Base-by-base conservation (phyloP, 2,329 filamentous ascomycete species). In the Ceratocystis smalleyi region DNA sequence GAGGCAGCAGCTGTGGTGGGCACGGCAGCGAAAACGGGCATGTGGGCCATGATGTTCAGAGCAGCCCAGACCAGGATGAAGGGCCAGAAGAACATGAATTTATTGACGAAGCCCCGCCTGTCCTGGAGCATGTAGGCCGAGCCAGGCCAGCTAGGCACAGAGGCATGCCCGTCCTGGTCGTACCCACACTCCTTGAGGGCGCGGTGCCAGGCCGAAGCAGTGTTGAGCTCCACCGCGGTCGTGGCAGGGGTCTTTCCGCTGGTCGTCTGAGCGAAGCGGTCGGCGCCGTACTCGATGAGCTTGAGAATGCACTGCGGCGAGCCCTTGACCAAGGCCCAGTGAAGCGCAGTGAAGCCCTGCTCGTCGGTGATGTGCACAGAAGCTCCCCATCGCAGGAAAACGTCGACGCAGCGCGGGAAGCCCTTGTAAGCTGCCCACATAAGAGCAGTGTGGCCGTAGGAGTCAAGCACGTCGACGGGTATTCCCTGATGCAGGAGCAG, bases 351-450 rank as follows among this genome's bases (percentile, higher is more conserved):
- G 73, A 97, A 94, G 32, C 92, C 92, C 69, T 91, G 88, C 72
- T 96, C 91, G 71, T 99, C 94, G 35, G 82, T 84, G 43, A 89
- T 87, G 74, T 95, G 90, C 7, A 96, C 90, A 72, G 91, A 94
- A 45, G 94, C 94, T 63, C 94, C 95, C 91, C 94, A 99, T 69
- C 91, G 85, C 66, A 99, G 77, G 69, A 96, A 92, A 54, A 97
- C 75, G 72, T 97, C 94, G 59, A 97, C 92, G 70, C 90, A 95
- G 59, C 87, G 85, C 0, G 92, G 89, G 72, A 87, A 96, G 43
- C 95, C 94, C 75, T 99, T 99, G 78, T 99, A 99, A 17, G 92
- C 92, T 19, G 94, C 90, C 94, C 94, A 99, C 94, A 99, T 99
- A 67, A 99, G 80, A 67, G 87, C 87, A 0, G 94, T 97, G 74